A percentile compares a stretch with the other conserved stretches of the same genome.
These are phyloP conservation scores for Senecio squalidus DNA, from an alignment of 140 eudicot genomes.

Conservation along the genomic window DNA sequence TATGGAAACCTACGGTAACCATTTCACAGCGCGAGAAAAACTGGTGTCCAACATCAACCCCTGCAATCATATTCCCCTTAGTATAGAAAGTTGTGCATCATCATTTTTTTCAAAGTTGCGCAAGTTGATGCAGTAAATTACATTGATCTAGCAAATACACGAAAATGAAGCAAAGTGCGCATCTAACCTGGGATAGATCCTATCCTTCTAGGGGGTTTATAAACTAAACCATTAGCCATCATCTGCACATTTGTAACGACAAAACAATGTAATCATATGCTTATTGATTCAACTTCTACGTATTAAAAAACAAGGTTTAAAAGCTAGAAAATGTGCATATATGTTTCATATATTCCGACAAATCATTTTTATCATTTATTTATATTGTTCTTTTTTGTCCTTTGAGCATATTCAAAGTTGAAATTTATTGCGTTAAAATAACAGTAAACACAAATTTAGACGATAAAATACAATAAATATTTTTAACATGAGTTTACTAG, in stretches of 20 bases:
- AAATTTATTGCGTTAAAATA: background rate
- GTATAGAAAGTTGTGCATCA: background rate
- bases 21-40: constrained; percentile 93
- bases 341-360: constrained; percentile 2
- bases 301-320: background rate
- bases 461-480: background rate
- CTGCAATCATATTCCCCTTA: constrained; percentile 31
- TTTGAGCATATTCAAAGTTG: constrained; percentile 2
- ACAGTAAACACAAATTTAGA: background rate
- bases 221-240: no score
- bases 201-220: constrained; percentile 39
- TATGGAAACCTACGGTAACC: constrained; percentile 85
- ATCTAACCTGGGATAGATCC: constrained; percentile 84
- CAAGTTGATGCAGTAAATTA: no score
- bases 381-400: background rate
- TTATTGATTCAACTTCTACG: background rate
- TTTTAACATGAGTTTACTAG: background rate
- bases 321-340: background rate
- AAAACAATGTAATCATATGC: constrained; percentile 18
- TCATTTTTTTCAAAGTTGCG: no score
- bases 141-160: no score
- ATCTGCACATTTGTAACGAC: constrained; percentile 43
- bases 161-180: background rate
- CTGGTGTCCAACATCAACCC: constrained; percentile 94
- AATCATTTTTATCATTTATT: constrained; percentile 1